Conservation (phyloP, 495 filamentous ascomycete genomes). For the Penicillium tannophilum region DNA sequence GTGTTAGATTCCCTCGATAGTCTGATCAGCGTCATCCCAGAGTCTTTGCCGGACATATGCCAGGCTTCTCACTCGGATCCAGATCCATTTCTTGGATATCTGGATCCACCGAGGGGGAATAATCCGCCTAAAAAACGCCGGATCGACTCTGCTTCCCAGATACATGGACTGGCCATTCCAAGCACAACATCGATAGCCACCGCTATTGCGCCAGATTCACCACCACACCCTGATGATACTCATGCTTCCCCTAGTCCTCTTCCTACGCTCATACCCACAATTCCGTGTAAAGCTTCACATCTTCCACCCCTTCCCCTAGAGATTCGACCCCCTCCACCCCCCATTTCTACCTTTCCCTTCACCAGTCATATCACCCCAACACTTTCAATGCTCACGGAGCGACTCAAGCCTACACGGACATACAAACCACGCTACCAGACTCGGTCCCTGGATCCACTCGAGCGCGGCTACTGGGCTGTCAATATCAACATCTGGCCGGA, state of each 20-base stretch:
- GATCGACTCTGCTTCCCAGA: not conserved
- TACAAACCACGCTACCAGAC: constrained; percentile 55
- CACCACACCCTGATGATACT: not conserved
- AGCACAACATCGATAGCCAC: not conserved
- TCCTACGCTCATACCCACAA: not conserved
- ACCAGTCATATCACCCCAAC: constrained; percentile 56
- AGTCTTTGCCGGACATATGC: constrained; percentile 36
- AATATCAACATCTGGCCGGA: constrained; percentile 36
- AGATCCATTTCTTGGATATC: not conserved
- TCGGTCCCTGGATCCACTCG: constrained; percentile 54
- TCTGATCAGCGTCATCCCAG: constrained; percentile 51
- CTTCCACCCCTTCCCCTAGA: constrained; percentile 29
- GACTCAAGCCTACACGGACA: constrained; percentile 50
- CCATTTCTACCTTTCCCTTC: constrained; percentile 41
- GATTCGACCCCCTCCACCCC: constrained; percentile 49
- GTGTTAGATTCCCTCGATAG: constrained; percentile 40
- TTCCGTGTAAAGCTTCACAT: not conserved
- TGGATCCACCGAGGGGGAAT: not conserved
- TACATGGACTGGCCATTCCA: no score
- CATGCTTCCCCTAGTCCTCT: not conserved
- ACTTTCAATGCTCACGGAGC: constrained; percentile 52
- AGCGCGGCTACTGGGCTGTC: constrained; percentile 71
- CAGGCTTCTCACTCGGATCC: not conserved
- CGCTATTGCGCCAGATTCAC: not conserved
- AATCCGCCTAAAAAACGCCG: constrained; percentile 5